Evolutionary conservation across 805 yeast species (phyloP).

Genomic region (Saturnispora diversa): DNA sequence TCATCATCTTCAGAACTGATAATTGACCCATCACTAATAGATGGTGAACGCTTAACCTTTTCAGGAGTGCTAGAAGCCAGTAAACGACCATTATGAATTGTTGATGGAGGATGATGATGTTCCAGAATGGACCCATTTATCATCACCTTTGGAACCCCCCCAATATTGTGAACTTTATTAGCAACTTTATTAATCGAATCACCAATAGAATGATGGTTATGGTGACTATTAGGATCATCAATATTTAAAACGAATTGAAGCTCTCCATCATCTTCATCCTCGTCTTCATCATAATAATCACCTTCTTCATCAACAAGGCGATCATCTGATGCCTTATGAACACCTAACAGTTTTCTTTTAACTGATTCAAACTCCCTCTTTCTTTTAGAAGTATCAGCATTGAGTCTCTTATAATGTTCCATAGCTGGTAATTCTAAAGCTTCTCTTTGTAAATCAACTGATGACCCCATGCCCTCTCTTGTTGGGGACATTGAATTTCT

Average conservation of each 20-base stretch:
- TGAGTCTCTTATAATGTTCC: background rate
- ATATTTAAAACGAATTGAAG: background rate
- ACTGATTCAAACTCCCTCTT: slow-evolving; percentile 9
- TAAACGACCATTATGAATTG: background rate
- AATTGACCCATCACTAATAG: no score
- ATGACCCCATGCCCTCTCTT: no score
- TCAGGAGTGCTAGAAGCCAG: slow-evolving; percentile 7
- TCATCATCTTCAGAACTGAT: background rate
- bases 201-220: background rate
- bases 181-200: background rate
- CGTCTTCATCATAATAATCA: slow-evolving; percentile 2
- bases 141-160: background rate
- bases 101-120: background rate
- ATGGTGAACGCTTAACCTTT: background rate
- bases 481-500: slow-evolving; percentile 1
- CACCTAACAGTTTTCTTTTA: slow-evolving; percentile 11
- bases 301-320: background rate
- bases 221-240: background rate
- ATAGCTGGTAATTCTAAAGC: no score
- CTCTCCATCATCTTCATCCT: slow-evolving; percentile 2
- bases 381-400: background rate
- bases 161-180: background rate
- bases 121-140: background rate
- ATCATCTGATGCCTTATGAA: background rate
- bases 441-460: no score